Base-by-base conservation (phyloP, 2,329 filamentous ascomycete genomes). In the Clathrospora elynae region DNA sequence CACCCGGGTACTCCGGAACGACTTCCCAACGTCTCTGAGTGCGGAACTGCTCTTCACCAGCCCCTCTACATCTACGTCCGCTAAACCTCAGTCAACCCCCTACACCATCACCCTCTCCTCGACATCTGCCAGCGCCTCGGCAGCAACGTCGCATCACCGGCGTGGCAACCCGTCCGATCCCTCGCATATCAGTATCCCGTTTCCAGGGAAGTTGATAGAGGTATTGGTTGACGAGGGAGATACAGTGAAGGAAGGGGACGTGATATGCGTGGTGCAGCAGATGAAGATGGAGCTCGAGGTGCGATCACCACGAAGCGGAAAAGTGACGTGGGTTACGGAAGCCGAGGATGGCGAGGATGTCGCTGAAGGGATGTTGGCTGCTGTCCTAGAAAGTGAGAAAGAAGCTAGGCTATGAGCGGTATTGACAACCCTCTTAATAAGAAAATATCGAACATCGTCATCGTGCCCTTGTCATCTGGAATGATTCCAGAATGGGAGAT, bases 241-340 rank as follows among this genome's bases (percentile, higher is more conserved):
- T 25, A 67, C 78, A 0, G 69, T 85, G 1, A 54, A 75, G 3
- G 72, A 75, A 44, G 79, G 80, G 1, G 75, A 83, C 19, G 75
- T 80, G 0, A 66, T 85, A 0, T 51, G 78, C 71, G 80, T 85
- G 12, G 76, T 85, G 13, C 79, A 80, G 63, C 82, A 85, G 64
- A 85, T 85, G 81, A 85, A 85, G 66, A 86, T 85, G 82, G 83
- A 86, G 51, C 64, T 85, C n/a, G 83, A 85, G 55, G 76, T 86
- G 2, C 64, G 83, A 14, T 73, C 73, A 40, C 70, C 72, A 11
- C 70, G 71, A 4, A 68, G 70, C 1, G 81, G 81, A 0, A 61
- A 57, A 2, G 73, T 81, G 4, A 67, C 60, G 1, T 83, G 79
- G 76, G 73, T 78, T 1, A 70, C 73, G 33, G 78, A 81, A 35